A percentile compares a stretch with the other conserved stretches of the same genome.
These are phyloP conservation scores for Fonsecaea multimorphosa DNA, from an alignment of 2,329 filamentous ascomycete genomes.

Conservation along the genomic window DNA sequence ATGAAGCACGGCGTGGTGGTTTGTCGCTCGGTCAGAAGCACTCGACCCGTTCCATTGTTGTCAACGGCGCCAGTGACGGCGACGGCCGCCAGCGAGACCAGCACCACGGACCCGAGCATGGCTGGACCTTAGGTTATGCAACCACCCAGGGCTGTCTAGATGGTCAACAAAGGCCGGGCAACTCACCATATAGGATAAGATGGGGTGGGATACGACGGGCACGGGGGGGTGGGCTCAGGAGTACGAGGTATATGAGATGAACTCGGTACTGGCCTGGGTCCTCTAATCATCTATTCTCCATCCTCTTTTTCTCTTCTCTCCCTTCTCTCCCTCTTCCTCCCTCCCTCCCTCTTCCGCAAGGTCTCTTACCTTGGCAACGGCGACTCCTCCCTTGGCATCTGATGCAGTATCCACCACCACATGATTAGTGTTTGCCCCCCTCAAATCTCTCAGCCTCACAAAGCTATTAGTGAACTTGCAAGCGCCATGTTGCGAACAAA, in stretches of 20 bases:
- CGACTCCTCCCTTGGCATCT: too few relatives aligned
- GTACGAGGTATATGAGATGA: background rate
- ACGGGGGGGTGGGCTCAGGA: background rate
- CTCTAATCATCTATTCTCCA: background rate
- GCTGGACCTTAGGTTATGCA: background rate
- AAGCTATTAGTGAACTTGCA: too few relatives aligned
- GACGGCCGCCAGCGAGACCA: background rate
- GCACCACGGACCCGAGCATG: background rate
- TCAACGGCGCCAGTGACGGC: background rate
- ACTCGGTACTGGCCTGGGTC: background rate
- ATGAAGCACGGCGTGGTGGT: constrained; percentile 6
- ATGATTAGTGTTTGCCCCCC: background rate
- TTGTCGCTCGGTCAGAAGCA: background rate
- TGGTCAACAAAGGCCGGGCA: background rate
- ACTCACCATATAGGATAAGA: background rate
- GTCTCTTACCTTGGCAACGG: too few relatives aligned
- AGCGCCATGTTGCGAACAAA: too few relatives aligned
- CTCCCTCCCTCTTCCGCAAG: too few relatives aligned
- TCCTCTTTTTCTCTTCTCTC: too few relatives aligned
- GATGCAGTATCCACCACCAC: too few relatives aligned
- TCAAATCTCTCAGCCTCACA: background rate
- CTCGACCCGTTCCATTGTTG: background rate
- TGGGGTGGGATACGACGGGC: background rate
- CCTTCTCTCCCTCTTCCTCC: too few relatives aligned
- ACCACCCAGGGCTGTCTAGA: background rate